Base-by-base conservation (phyloP, 108 stramenopile species). In the Bacterosira constricta region DNA sequence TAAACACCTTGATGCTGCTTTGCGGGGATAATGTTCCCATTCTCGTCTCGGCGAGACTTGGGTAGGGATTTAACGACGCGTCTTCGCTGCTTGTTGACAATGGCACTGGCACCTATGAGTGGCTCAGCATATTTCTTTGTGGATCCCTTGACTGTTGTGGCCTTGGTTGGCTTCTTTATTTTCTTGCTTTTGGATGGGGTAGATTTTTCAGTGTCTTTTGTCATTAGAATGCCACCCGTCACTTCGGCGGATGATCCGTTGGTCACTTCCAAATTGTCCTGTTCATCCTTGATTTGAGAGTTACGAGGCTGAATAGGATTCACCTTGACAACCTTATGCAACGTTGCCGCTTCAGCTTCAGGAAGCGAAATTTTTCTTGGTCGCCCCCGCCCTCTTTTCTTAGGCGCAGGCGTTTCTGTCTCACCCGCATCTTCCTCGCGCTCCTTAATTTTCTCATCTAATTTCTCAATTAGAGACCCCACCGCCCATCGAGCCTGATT, bases 371-470 rank as follows among this genome's bases (percentile, higher is more conserved):
- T 59, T 54, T 57, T 69, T 12, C 64, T 41, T 38, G 73, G 63
- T 27, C 73, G 46, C 13, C 73, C 73, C 62, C 56, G 51, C 39
- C 29, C 17, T 0, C 60, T 46, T 31, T 65, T 65, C 49, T 52
- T 44, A 34, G 64, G 49, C 21, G 35, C 31, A 34, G 32, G 47
- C 7, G 63, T 29, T 17, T 34, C 0, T 47, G 25, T 25, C 23
- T 2, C 44, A 7, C 45, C 30, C 23, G 21, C 29, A 37, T 61
- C 60, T 21, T 38, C 60, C 36, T 11, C 60, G 35, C 44, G 41
- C 23, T 69, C 68, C 61, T 69, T 63, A 30, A 77, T 77, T 45
- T 58, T 77, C 29, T 46, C 53, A 31, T 77, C 76, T 15, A 77
- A 41, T 21, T 57, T 55, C 36, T 77, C 76, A 50, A 77, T 77